phyloP scores from a whole-genome alignment of 2,329 filamentous ascomycete genomes.

The Lasiodiplodia gonubiensis region DNA sequence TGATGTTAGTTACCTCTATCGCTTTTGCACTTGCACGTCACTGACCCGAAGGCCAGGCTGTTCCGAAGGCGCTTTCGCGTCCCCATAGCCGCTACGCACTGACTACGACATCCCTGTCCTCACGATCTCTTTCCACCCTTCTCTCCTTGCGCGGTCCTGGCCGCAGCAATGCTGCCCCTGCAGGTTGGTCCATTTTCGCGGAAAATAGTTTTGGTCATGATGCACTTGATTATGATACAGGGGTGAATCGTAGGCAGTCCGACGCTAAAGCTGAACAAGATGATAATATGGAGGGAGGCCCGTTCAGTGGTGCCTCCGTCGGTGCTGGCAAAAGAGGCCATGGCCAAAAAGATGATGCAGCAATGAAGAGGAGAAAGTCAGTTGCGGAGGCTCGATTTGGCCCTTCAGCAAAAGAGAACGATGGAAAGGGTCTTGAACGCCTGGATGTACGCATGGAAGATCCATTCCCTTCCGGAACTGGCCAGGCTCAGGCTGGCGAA shows the following conservation, averaged over 20 bases:
- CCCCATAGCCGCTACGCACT: conserved; percentile 75
- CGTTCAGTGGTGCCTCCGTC: not conserved
- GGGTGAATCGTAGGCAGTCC: not conserved
- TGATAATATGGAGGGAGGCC: not conserved
- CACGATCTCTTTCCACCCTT: conserved; percentile 73
- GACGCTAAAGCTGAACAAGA: conserved; percentile 2
- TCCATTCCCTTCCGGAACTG: conserved; percentile 37
- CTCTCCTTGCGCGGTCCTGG: conserved; percentile 72
- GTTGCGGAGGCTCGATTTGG: conserved; percentile 75
- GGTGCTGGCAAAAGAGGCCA: conserved; percentile 13
- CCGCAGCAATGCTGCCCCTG: conserved; percentile 72
- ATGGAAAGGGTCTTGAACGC: conserved; percentile 52
- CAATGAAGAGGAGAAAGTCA: conserved; percentile 63
- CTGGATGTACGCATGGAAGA: conserved; percentile 59
- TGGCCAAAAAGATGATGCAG: conserved; percentile 29
- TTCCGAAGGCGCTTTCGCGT: conserved; percentile 81
- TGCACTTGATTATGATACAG: conserved; percentile 51
- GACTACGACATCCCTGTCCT: conserved; percentile 69
- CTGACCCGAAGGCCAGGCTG: conserved; percentile 54
- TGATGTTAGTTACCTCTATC: conserved; percentile 49
- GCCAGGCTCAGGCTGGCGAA: conserved; percentile 29
- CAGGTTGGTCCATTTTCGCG: conserved; percentile 80
- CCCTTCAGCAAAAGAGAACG: conserved; percentile 47
- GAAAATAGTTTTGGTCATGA: conserved; percentile 62
- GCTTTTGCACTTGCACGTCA: not conserved